phyloP scores from a whole-genome alignment of 83 land plant species.

The Picea abies region DNA sequence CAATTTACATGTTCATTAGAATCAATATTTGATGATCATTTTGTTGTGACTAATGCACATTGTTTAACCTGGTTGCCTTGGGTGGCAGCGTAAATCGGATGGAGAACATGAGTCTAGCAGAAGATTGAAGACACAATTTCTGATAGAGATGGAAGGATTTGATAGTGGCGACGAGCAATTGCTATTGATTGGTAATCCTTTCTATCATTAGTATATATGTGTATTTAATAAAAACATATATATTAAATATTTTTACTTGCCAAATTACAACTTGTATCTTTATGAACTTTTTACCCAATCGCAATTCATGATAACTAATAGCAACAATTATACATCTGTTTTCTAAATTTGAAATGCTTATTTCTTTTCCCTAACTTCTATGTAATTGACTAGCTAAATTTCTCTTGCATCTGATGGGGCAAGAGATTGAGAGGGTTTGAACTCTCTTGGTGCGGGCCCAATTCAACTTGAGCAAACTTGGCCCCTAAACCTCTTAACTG shows the following conservation, averaged over 20 bases:
- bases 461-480: no score
- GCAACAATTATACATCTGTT: neutral
- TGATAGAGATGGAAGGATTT: slow-evolving; percentile 99
- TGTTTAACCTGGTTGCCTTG: slow-evolving; percentile 5
- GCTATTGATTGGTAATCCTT: slow-evolving; percentile 80
- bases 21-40: neutral
- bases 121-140: slow-evolving; percentile 93
- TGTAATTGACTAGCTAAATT: neutral
- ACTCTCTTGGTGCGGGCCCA: no score
- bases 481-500: no score
- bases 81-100: slow-evolving; percentile 91
- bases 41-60: neutral
- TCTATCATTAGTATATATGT: neutral
- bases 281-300: neutral
- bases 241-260: neutral
- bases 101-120: slow-evolving; percentile 99
- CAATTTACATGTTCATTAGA: slow-evolving; percentile 1
- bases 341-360: neutral
- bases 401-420: no score
- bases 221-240: neutral
- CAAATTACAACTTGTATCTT: neutral
- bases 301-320: neutral
- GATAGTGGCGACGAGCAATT: slow-evolving; percentile 96
- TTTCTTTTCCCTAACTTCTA: neutral
- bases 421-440: no score